phyloP scores from a whole-genome alignment of 148 eudicot species.

The Amaranthus palmeri region DNA sequence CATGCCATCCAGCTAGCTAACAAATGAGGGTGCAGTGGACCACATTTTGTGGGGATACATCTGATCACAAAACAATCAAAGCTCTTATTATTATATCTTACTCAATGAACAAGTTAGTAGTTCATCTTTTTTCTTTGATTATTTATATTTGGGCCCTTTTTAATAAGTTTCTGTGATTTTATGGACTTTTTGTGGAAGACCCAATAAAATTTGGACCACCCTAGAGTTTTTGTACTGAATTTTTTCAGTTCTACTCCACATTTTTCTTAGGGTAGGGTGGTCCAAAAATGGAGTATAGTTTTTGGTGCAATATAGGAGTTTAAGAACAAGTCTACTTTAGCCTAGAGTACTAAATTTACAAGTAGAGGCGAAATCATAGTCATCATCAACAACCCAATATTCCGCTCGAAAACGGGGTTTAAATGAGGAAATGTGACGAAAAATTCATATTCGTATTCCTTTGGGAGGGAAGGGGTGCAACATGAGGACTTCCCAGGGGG shows the following conservation, averaged over 20 bases:
- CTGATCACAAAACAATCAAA: conserved; percentile 20
- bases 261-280: conserved; percentile 24
- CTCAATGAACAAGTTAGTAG: background rate
- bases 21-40: conserved; percentile 23
- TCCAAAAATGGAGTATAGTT: conserved; percentile 5
- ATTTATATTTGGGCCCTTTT: conserved; percentile 11
- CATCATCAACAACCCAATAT: no score
- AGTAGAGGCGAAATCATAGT: no score
- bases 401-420: no score
- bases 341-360: conserved; percentile 14
- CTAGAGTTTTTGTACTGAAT: conserved; percentile 4
- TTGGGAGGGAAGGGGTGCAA: background rate
- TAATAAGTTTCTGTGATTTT: conserved; percentile 11
- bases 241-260: conserved; percentile 6
- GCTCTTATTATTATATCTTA: background rate
- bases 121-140: background rate
- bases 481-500: conserved; percentile 40
- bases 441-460: no score
- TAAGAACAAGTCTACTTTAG: conserved; percentile 17
- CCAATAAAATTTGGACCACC: conserved; percentile 29
- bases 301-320: background rate
- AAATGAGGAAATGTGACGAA: no score
- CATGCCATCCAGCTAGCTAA: conserved; percentile 34
- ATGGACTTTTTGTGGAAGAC: conserved; percentile 8
- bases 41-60: conserved; percentile 29